phyloP scores from a whole-genome alignment of 1,284 basidiomycete species.

The Veloporphyrellus conicus region DNA sequence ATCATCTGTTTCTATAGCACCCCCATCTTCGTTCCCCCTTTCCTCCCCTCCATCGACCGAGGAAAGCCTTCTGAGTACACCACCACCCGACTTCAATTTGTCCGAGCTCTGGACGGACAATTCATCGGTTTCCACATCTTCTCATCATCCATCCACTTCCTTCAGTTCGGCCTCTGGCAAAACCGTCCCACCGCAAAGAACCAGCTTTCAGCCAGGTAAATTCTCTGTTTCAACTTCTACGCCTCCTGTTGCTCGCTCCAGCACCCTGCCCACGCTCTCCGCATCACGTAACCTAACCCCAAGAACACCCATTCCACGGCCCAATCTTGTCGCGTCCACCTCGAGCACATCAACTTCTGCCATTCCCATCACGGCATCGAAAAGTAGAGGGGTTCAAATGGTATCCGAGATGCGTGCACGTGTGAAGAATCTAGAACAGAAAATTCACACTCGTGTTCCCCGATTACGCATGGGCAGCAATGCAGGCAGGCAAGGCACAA shows the following conservation, averaged over 20 bases:
- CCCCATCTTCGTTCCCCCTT: constrained; percentile 19
- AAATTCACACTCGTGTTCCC: constrained; percentile 78
- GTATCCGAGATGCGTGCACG: constrained; percentile 81
- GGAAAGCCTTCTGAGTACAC: constrained; percentile 51
- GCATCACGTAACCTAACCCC: constrained; percentile 45
- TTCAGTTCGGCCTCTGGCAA: constrained; percentile 40
- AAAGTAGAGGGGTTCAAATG: constrained; percentile 80
- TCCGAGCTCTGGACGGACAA: constrained; percentile 54
- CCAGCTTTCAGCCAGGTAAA: constrained; percentile 47
- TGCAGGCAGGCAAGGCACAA: constrained; percentile 46
- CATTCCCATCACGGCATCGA: constrained; percentile 48
- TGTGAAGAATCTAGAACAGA: constrained; percentile 74
- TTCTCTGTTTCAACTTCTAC: constrained; percentile 42
- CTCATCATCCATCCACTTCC: constrained; percentile 38
- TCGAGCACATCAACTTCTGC: constrained; percentile 35
- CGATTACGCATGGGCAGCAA: constrained; percentile 73
- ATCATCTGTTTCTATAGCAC: constrained; percentile 27
- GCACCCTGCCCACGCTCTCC: constrained; percentile 49
- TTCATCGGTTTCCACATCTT: constrained; percentile 21
- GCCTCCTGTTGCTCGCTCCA: constrained; percentile 52
- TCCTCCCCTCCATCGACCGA: constrained; percentile 27
- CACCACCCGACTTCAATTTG: constrained; percentile 57
- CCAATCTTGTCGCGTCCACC: constrained; percentile 41
- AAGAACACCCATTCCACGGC: constrained; percentile 44
- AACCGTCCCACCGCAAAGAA: constrained; percentile 47